These are phyloP conservation scores for Neurospora sp. DNA, from an alignment of 2,329 filamentous ascomycete species.

Conservation along the genomic window DNA sequence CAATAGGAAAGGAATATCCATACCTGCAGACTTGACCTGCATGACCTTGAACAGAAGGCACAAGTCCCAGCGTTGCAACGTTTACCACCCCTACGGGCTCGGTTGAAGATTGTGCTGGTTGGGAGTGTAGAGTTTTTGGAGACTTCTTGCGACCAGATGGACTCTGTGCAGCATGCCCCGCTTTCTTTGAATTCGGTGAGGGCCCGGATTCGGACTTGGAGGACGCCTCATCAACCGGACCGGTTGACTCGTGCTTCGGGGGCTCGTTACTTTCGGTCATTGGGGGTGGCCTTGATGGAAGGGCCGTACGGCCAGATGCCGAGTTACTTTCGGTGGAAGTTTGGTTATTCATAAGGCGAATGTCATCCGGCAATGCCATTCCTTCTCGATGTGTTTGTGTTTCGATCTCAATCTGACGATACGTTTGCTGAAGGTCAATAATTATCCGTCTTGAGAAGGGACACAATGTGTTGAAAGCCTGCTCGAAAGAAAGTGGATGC, in stretches of 20 bases:
- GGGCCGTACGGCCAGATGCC: constrained; percentile 16
- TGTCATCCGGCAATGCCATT: constrained; percentile 15
- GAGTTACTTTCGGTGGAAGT: constrained; percentile 4
- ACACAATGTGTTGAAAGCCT: not conserved
- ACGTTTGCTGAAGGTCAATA: not conserved
- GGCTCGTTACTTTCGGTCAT: constrained; percentile 6
- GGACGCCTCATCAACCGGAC: constrained; percentile 4
- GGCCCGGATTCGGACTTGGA: constrained; percentile 1
- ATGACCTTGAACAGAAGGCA: constrained; percentile 24
- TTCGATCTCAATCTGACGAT: not conserved
- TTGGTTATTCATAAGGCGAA: constrained; percentile 2
- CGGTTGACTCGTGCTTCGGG: constrained; percentile 3
- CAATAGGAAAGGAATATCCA: constrained; percentile 16
- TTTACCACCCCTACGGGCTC: not conserved
- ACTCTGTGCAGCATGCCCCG: constrained; percentile 1
- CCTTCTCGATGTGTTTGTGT: not conserved
- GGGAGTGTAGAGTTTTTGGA: not conserved
- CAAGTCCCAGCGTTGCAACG: not conserved
- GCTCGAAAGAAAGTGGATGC: not conserved
- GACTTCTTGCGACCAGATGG: constrained; percentile 7
- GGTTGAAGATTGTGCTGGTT: not conserved
- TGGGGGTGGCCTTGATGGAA: constrained; percentile 15
- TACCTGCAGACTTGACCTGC: constrained; percentile 65
- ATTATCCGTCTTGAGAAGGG: not conserved
- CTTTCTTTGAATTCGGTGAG: constrained; percentile 7